Evolutionary conservation across 495 filamentous ascomycete genomes (phyloP).

Genomic region (Daldinia decipiens): DNA sequence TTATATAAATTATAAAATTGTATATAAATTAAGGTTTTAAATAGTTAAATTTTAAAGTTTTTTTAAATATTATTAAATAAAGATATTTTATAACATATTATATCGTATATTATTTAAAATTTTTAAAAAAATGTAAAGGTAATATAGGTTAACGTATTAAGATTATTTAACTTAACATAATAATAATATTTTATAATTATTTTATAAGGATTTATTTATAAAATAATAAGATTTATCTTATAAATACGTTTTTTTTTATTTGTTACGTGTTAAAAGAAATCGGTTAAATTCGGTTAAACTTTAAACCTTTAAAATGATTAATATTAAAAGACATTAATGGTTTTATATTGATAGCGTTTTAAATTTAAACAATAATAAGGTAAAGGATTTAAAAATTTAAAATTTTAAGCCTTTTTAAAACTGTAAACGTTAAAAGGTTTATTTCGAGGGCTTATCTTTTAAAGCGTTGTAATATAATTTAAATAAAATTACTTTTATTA

Average conservation of each 20-base stretch:
- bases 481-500: background rate
- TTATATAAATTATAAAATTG: background rate
- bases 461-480: background rate
- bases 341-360: background rate
- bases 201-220: conserved; percentile 1
- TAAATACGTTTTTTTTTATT: background rate
- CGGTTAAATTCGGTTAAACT: background rate
- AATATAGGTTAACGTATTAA: background rate
- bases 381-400: background rate
- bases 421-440: background rate
- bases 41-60: background rate
- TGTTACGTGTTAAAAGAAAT: background rate
- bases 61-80: conserved; percentile 4
- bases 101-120: background rate
- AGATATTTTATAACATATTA: background rate
- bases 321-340: background rate
- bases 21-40: background rate
- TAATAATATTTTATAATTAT: background rate
- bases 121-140: background rate
- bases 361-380: background rate
- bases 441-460: background rate
- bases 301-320: background rate
- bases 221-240: background rate
- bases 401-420: background rate
- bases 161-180: background rate